phyloP scores from a whole-genome alignment of 805 yeast species.

The Metschnikowia peoriensis region DNA sequence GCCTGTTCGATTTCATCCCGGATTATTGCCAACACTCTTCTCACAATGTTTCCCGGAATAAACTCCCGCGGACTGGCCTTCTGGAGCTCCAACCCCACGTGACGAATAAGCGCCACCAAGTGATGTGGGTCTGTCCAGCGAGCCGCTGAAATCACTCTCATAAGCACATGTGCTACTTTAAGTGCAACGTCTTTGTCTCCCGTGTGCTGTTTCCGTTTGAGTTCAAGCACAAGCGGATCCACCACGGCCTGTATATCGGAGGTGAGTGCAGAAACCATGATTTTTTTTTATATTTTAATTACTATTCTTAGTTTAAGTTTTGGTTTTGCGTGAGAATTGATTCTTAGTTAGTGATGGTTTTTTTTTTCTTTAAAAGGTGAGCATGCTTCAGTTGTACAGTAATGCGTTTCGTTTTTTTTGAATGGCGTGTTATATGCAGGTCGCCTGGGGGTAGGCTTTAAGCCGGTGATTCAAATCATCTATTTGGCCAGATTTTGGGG shows the following conservation, averaged over 20 bases:
- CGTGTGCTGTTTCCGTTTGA: constrained; percentile 79
- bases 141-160: constrained; percentile 85
- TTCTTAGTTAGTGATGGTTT: too few relatives aligned
- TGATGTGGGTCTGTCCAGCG: constrained; percentile 82
- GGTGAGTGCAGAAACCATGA: constrained; percentile 12
- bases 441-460: too few relatives aligned
- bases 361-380: too few relatives aligned
- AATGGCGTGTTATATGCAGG: too few relatives aligned
- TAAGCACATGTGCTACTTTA: constrained; percentile 80
- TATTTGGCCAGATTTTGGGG: too few relatives aligned
- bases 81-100: constrained; percentile 66
- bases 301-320: too few relatives aligned
- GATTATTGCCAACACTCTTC: constrained; percentile 82
- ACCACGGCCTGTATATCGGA: constrained; percentile 36
- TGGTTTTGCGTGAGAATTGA: background rate
- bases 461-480: too few relatives aligned
- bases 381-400: too few relatives aligned
- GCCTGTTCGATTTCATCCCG: constrained; percentile 79
- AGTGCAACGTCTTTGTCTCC: constrained; percentile 84
- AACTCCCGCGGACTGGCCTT: constrained; percentile 88
- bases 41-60: constrained; percentile 83
- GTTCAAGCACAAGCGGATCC: constrained; percentile 43
- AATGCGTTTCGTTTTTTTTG: too few relatives aligned
- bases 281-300: background rate
- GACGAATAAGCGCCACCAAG: constrained; percentile 66